A percentile compares a stretch with the other conserved stretches of the same genome.
These are phyloP conservation scores for Verticillium zaregamsianum DNA, from an alignment of 2,329 filamentous ascomycete species.

Conservation along the genomic window DNA sequence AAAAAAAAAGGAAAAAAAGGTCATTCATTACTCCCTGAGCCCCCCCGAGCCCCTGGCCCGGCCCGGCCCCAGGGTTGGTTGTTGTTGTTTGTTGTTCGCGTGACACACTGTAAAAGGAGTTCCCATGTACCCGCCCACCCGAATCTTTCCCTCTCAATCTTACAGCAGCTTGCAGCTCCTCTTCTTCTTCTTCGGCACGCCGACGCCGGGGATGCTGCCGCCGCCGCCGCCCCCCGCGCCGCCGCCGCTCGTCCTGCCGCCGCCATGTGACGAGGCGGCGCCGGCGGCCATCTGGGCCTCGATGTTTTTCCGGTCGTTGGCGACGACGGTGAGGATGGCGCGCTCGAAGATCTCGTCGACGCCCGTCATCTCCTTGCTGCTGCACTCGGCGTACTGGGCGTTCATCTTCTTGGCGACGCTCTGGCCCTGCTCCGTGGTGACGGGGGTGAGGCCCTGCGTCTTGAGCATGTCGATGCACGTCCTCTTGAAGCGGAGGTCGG, in stretches of 20 bases:
- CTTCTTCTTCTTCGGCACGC: conserved; percentile 74
- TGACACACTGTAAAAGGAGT: not conserved
- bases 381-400: conserved; percentile 96
- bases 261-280: conserved; percentile 28
- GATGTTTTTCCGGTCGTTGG: conserved; percentile 66
- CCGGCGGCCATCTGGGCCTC: conserved; percentile 41
- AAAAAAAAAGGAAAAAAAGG: conserved; percentile 1
- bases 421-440: conserved; percentile 85
- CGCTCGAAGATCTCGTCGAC: conserved; percentile 95
- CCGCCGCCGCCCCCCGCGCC: conserved; percentile 21
- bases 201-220: conserved; percentile 35
- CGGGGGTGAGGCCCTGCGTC: conserved; percentile 92
- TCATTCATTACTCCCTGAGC: conserved; percentile 8
- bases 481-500: conserved; percentile 90
- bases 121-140: not conserved
- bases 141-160: conserved; percentile 20
- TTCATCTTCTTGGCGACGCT: conserved; percentile 90
- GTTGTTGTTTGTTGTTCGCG: not conserved
- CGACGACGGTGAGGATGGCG: conserved; percentile 85
- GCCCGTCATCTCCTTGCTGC: conserved; percentile 93
- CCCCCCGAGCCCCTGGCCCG: not conserved
- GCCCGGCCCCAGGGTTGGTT: not conserved
- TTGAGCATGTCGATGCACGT: conserved; percentile 98
- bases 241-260: conserved; percentile 17
- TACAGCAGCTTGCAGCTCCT: conserved; percentile 77